Base-by-base conservation (phyloP, 2,329 filamentous ascomycete species). In the Botryotinia narcissicola region DNA sequence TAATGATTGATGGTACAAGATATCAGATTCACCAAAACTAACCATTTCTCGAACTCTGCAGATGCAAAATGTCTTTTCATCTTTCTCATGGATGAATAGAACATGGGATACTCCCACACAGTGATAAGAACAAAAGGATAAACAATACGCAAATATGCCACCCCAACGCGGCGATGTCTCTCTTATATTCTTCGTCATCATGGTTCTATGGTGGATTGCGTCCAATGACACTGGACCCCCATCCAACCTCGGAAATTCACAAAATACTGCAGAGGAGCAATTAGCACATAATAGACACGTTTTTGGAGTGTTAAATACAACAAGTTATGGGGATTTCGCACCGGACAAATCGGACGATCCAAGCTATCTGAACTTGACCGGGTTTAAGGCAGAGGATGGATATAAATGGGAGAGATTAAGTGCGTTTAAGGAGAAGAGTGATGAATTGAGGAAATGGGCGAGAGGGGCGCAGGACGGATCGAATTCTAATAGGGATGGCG, bases 351-450 rank as follows among this genome's bases (percentile, higher is more conserved):
- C 73, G 48, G 77, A 77, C 51, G 16, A 70, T 42, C 76, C 71
- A 18, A 84, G 82, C 37, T 90, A 86, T 75, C 83, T 94, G 74
- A 93, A 94, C 78, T 84, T 97, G 70, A 93, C 93, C 3, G 95
- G 95, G 1, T 90, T 97, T 75, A 88, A 92, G 67, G 84, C 89
- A 64, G 87, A 90, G 32, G 92, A 97, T 82, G 89, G 88, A 7
- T 93, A 93, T 81, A 91, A 89, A 2, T 98, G 95, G 95, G 87
- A 91, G 48, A 86, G 94, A 73, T 84, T 98, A 35, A 84, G 85
- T 0, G 83, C 85, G 1, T 93, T 95, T 74, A 90, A 89, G 80
- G 83, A 90, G 74, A 87, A 88, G 76, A 92, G 90, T 72, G 84
- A 88, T 72, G 85, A 90, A 77, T 91, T 87, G 81, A 90, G 87